A percentile compares a stretch with the other conserved stretches of the same genome.
phyloP scores from a whole-genome alignment of 1,284 basidiomycete genomes.

The Boletus calvinii region DNA sequence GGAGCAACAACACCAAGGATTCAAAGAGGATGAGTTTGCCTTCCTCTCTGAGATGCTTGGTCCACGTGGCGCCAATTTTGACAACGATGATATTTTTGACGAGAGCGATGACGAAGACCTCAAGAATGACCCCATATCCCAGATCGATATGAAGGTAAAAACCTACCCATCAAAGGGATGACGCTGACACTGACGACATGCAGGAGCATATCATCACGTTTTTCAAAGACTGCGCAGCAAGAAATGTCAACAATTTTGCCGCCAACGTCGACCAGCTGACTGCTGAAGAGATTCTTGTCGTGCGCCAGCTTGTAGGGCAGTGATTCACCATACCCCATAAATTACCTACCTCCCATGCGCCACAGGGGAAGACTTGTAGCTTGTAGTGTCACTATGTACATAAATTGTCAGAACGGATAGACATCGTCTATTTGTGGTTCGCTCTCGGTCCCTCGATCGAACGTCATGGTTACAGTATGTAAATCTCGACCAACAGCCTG shows the following conservation, averaged over 20 bases:
- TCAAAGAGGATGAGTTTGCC: constrained; percentile 61
- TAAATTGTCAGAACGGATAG: constrained; percentile 2
- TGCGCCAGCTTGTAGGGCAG: constrained; percentile 53
- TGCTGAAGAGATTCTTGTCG: constrained; percentile 66
- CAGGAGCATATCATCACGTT: constrained; percentile 70
- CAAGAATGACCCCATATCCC: constrained; percentile 81
- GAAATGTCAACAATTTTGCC: constrained; percentile 67
- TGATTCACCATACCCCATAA: constrained; percentile 5
- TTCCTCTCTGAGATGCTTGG: constrained; percentile 71
- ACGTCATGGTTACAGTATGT: too few species aligned
- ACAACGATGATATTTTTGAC: constrained; percentile 69
- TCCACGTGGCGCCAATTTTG: constrained; percentile 65
- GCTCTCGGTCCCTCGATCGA: not conserved
- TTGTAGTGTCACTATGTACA: constrained; percentile 18
- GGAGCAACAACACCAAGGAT: constrained; percentile 53
- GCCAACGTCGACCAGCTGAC: constrained; percentile 63
- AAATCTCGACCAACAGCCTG: not conserved
- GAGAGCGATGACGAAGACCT: constrained; percentile 84
- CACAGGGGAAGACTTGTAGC: not conserved
- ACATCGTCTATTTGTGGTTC: not conserved
- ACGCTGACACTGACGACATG: not conserved
- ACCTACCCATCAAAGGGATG: not conserved
- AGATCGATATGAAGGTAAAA: constrained; percentile 83
- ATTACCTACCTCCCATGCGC: not conserved
- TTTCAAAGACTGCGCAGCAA: constrained; percentile 65